A percentile compares a stretch with the other conserved stretches of the same genome.
Evolutionary conservation across 1,139 yeast species (phyloP).

Genomic region (Yamadazyma spencermartinsiae): DNA sequence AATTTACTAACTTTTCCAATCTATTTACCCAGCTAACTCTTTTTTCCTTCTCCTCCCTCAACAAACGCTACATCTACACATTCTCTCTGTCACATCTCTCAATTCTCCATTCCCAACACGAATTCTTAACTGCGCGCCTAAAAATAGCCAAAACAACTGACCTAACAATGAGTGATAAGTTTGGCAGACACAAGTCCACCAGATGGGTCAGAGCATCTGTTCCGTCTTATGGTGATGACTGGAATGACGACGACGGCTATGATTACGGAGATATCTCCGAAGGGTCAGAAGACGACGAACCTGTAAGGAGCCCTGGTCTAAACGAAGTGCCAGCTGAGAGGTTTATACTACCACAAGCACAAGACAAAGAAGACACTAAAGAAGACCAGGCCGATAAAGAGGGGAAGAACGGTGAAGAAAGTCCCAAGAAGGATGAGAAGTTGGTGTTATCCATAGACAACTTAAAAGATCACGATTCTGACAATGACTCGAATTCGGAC

Average conservation of each 20-base stretch:
- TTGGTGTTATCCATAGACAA: constrained; percentile 41
- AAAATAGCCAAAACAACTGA: too few relatives aligned
- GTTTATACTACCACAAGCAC: constrained; percentile 16
- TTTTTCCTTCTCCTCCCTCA: neutral
- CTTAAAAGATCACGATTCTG: constrained; percentile 18
- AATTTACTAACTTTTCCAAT: too few relatives aligned
- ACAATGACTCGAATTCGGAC: constrained; percentile 16
- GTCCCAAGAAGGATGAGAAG: constrained; percentile 11
- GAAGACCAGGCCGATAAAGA: too few relatives aligned
- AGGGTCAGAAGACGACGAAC: constrained; percentile 7
- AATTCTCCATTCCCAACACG: too few relatives aligned
- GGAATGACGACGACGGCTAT: constrained; percentile 45
- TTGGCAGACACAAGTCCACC: constrained; percentile 60
- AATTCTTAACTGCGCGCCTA: neutral
- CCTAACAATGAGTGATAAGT: constrained; percentile 38
- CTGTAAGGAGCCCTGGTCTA: constrained; percentile 11
- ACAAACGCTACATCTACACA: neutral
- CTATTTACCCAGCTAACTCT: too few relatives aligned
- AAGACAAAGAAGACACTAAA: too few relatives aligned
- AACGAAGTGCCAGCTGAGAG: constrained; percentile 16
- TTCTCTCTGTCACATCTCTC: too few relatives aligned
- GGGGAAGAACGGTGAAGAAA: neutral
- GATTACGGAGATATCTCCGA: constrained; percentile 22
- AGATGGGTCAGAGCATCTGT: constrained; percentile 62
- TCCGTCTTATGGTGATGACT: constrained; percentile 61